Evolutionary conservation across 805 yeast species (phyloP), one percentile per base, ranked within the genome.

Genomic region (Komagataella kurtzmanii): DNA sequence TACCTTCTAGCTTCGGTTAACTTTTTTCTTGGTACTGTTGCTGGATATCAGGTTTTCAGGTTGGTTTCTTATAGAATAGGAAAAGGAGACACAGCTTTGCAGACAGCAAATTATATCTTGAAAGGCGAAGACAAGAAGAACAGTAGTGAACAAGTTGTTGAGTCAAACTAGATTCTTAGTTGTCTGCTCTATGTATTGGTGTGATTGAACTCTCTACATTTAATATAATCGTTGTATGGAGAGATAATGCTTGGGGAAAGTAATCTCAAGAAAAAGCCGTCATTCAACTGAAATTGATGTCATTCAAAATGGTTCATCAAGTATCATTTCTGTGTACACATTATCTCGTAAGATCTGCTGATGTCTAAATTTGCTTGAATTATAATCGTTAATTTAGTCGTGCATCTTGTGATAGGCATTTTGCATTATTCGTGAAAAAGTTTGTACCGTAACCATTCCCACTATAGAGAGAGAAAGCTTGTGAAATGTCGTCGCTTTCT

Each of bases 11-110:
- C 98, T 3, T 80, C 91, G 24, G 99, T 91, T 52, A 91, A 91
- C 70, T 88, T 89, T 74, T 91, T 93, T 76, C 72, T 91, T 51
- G 96, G 95, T 23, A 71, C 83, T 36, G 96, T 95, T 49, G 97
- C 98, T 2, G 86, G 91, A 30, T 80, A 74, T 65, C 98, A 91
- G 73, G 68, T 93, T 44, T 61, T 69, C 47, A 80, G 99, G 70
- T 78, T 91, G 52, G 24, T 24, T 19, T 21, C 21, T 14, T 45
- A 45, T 24, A 45, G 47, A 24, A 14, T 45, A 21, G 24, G 24
- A 18, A 45, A 45, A 23, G 47, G 47, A 21, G 47, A 45, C 24
- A 30, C 40, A 10, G 40, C 40, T 10, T 30, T 30, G 14, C 14
- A 30, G 40, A 30, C 40, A 30, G 40, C 40, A 8, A 30, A 30